These are phyloP conservation scores for Takashimella tepidaria DNA, from an alignment of 1,284 basidiomycete genomes.

Conservation along the genomic window DNA sequence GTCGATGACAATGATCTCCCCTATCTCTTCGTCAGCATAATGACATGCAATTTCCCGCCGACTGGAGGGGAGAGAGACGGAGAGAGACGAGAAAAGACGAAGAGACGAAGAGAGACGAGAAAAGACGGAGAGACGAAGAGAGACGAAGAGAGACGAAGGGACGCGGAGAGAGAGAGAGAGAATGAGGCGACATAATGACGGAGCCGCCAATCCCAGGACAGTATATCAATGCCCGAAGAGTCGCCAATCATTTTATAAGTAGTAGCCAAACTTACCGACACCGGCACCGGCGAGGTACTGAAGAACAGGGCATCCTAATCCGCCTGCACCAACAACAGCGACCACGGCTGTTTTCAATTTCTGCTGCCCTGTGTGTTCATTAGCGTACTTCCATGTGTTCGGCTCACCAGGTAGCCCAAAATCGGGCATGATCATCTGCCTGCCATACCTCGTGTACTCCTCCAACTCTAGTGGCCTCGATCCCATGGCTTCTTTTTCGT, in stretches of 20 bases:
- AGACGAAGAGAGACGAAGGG: too few species aligned
- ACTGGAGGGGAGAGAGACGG: too few species aligned
- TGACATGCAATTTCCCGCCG: neutral
- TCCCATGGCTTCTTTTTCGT: too few species aligned
- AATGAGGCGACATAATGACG: too few species aligned
- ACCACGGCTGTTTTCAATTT: constrained; percentile 70
- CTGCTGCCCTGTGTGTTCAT: constrained; percentile 63
- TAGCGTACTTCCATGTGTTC: neutral
- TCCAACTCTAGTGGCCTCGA: constrained; percentile 24
- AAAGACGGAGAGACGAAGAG: too few species aligned
- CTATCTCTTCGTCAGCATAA: constrained; percentile 14
- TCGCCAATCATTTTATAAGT: neutral
- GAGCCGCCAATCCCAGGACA: too few species aligned
- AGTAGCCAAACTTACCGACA: constrained; percentile 58
- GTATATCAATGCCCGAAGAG: too few species aligned
- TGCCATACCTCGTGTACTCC: constrained; percentile 87
- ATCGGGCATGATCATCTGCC: constrained; percentile 92
- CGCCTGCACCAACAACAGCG: constrained; percentile 89
- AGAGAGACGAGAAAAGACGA: too few species aligned
- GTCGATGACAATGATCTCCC: constrained; percentile 74
- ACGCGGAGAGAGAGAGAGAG: too few species aligned
- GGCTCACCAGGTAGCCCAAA: constrained; percentile 75
- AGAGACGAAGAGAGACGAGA: too few species aligned
- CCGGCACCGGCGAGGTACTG: constrained; percentile 91
- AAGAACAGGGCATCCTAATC: constrained; percentile 89